Base-by-base conservation (phyloP, 108 stramenopile species). In the Fragilaria radians region DNA sequence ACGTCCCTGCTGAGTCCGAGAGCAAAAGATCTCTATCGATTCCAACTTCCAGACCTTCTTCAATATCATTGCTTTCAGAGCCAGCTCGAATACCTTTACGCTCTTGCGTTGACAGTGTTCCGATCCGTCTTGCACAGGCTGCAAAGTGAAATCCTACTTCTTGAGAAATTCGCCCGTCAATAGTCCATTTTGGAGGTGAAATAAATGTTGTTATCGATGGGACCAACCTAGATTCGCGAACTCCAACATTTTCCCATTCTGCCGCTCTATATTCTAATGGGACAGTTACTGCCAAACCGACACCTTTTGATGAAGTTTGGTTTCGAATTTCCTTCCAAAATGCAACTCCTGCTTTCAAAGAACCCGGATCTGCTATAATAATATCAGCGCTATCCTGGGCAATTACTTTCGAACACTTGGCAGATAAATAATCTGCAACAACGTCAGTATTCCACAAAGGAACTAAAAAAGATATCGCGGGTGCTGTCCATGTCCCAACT, bases 401-500 rank as follows among this genome's bases (percentile, higher is more conserved):
- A 46, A 93, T 79, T 7, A 93, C 61, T 60, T 93, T 93, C 7
- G 76, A 80, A 64, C 88, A 89, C 23, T 59, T 57, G n/a, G 88
- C 79, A 2, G 86, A 81, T 3, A 88, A 30, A 57, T 86, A 93
- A 57, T 89, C 88, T 9, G 66, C 67, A 24, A 80, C 82, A 1
- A 93, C 91, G 68, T 93, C 82, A 4, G 84, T 89, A 30, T 74
- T 84, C 91, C 91, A 93, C 7, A 81, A 68, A 1, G 88, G 85
- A 24, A 86, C 85, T 24, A 93, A 56, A 22, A 74, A 52, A 48
- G 81, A 68, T 61, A 93, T 88, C 24, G 88, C 88, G 60, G 81
- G 76, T 17, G 83, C 85, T 4, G 82, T 88, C 91, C 91, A 93
- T 3, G 73, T 57, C 9, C 91, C 91, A 0, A 93, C 84, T 1